Evolutionary conservation across 352 stramenopile genomes (phyloP).

Genomic region (Globisporangium abappressorium): DNA sequence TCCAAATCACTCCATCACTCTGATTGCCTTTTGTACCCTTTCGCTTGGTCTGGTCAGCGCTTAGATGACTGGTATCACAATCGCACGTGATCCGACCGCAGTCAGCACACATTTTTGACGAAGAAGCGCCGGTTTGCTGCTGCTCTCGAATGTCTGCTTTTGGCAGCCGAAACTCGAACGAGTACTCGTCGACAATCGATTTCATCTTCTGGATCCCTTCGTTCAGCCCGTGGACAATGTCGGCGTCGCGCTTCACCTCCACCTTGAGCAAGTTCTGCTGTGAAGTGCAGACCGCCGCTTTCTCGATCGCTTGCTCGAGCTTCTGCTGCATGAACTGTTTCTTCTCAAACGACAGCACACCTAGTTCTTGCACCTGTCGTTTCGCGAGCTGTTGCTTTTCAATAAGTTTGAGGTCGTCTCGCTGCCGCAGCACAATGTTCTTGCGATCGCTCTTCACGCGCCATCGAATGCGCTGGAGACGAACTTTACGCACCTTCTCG

Average conservation of each 20-base stretch:
- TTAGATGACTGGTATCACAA: conserved; percentile 16
- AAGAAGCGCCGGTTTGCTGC: conserved; percentile 21
- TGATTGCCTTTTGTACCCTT: background rate
- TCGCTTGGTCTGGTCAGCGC: background rate
- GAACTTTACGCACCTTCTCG: conserved; percentile 35
- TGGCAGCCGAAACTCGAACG: conserved; percentile 54
- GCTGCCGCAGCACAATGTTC: conserved; percentile 43
- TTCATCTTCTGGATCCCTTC: conserved; percentile 47
- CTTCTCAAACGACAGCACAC: conserved; percentile 53
- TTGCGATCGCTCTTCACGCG: conserved; percentile 51
- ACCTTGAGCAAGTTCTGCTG: conserved; percentile 40
- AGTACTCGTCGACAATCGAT: conserved; percentile 49
- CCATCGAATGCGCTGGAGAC: conserved; percentile 64
- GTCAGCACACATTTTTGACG: conserved; percentile 35
- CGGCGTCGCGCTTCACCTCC: conserved; percentile 40
- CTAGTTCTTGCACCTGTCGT: conserved; percentile 45
- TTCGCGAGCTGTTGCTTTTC: conserved; percentile 38
- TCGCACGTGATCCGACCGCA: conserved; percentile 60
- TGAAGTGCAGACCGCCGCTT: conserved; percentile 31
- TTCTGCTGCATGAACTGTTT: conserved; percentile 48
- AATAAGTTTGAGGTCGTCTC: conserved; percentile 34
- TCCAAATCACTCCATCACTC: background rate
- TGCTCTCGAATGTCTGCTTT: conserved; percentile 60
- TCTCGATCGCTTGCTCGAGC: conserved; percentile 42
- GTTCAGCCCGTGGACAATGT: conserved; percentile 46